These are phyloP conservation scores for Ophiocordyceps sinensis DNA, from an alignment of 2,329 filamentous ascomycete genomes.

Conservation along the genomic window DNA sequence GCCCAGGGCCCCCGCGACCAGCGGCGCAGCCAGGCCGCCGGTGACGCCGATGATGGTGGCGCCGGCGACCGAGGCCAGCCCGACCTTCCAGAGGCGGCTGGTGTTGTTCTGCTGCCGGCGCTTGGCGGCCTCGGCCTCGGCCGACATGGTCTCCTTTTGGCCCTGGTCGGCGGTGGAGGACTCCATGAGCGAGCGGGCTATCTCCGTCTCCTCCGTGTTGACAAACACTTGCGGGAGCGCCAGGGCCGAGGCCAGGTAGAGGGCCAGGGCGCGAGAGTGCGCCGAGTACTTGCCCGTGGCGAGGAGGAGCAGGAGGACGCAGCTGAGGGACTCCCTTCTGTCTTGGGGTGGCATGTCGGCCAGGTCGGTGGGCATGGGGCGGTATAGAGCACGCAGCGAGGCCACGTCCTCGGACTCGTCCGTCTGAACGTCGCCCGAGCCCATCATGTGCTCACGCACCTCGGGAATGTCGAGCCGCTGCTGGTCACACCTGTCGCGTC, in stretches of 20 bases:
- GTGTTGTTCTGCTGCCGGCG: conserved; percentile 56
- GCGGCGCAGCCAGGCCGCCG: conserved; percentile 75
- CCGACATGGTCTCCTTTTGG: conserved; percentile 41
- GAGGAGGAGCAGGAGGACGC: conserved; percentile 54
- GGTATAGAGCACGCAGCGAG: conserved; percentile 35
- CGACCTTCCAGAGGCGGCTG: conserved; percentile 76
- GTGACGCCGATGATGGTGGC: conserved; percentile 85
- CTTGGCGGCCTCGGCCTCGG: conserved; percentile 62
- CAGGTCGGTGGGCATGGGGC: conserved; percentile 37
- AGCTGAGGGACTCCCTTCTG: conserved; percentile 50
- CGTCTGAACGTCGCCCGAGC: conserved; percentile 20
- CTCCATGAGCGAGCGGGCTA: conserved; percentile 61
- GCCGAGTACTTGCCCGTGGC: conserved; percentile 62
- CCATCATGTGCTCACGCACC: conserved; percentile 22
- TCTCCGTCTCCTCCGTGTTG: conserved; percentile 56
- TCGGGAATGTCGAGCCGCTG: conserved; percentile 12
- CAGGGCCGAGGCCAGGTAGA: conserved; percentile 54
- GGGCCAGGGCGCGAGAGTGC: conserved; percentile 53
- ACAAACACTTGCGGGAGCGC: conserved; percentile 46
- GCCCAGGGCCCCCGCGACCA: conserved; percentile 75
- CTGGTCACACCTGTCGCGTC: conserved; percentile 20
- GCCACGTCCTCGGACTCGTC: conserved; percentile 24
- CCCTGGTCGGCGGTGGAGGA: conserved; percentile 34
- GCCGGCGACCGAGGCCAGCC: conserved; percentile 74
- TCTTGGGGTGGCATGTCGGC: conserved; percentile 42